Evolutionary conservation across 2,329 filamentous ascomycete species (phyloP), one percentile per base, ranked within the genome.

Genomic region (Aspergillus amoenus): DNA sequence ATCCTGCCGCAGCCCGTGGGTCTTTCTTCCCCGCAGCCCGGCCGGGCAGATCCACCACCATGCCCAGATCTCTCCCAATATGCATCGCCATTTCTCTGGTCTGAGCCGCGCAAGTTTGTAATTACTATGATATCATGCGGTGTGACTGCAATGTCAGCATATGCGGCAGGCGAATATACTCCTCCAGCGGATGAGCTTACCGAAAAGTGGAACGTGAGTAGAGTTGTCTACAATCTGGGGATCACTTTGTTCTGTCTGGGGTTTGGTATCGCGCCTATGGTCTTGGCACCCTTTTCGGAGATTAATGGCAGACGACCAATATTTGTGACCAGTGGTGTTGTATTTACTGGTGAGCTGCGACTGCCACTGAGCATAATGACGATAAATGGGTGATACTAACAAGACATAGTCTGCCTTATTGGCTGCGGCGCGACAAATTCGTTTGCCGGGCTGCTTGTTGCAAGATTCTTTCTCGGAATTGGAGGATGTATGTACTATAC

Each of bases 251-350:
- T 93, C 71, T 93, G 90, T 39, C 68, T 81, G 22, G 91, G 91
- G 5, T 96, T 96, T 64, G 90, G 82, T 0, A 74, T 91, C n/a
- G 88, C 89, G 0, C 91, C 91, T 0, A 95, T 96, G 91, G 81
- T 90, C 0, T 81, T 96, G 0, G 91, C 91, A 0, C 91, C 91
- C 0, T 87, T 95, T 63, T 91, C 87, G 2, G 91, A 96, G 75
- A 88, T 93, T 71, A 90, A 93, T 73, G 92, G 92, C 5, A 84
- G 92, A 4, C 85, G 90, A 57, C 90, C 91, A 0, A 88, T 94
- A 18, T 93, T 96, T 68, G 80, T 91, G 15, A 78, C 79, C 2
- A 87, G 89, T 4, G 91, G 90, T 0, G 68, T 88, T 13, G 69
- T 94, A 4, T 93, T 88, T 66, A 83, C 90, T 3, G 67, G 72